These are phyloP conservation scores for Durio zibethinus DNA, from an alignment of 345 rosid species.

Conservation along the genomic window DNA sequence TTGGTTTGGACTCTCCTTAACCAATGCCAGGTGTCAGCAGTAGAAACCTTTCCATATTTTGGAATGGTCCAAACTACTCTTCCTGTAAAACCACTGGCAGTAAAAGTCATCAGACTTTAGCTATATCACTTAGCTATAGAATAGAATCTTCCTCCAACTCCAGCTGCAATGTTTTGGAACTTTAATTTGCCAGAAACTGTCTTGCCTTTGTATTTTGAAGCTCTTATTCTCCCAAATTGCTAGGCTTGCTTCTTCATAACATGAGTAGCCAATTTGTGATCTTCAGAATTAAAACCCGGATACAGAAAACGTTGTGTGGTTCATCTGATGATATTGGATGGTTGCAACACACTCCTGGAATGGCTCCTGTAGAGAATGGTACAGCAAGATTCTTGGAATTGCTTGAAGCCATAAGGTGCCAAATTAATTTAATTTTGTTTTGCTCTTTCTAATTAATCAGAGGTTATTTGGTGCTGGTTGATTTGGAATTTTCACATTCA, in stretches of 20 bases:
- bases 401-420: conserved; percentile 49
- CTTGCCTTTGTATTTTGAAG: neutral
- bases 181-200: neutral
- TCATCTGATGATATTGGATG: conserved; percentile 74
- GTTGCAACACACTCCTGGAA: conserved; percentile 55
- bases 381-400: conserved; percentile 57
- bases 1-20: neutral
- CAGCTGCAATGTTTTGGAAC: neutral
- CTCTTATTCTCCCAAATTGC: neutral
- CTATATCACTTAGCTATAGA: neutral
- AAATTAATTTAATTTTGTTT: neutral
- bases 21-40: neutral
- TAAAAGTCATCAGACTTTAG: neutral
- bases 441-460: neutral
- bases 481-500: conserved; percentile 16
- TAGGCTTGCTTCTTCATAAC: conserved; percentile 6
- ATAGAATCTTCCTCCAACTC: neutral
- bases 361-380: conserved; percentile 60
- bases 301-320: conserved; percentile 50
- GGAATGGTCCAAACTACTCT: neutral
- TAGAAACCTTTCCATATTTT: neutral
- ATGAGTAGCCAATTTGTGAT: conserved; percentile 7
- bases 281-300: conserved; percentile 50
- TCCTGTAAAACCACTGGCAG: neutral
- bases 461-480: neutral